Evolutionary conservation across 2,329 filamentous ascomycete genomes (phyloP), one percentile per base, ranked within the genome.

Genomic region (Fusarium veterinarium): DNA sequence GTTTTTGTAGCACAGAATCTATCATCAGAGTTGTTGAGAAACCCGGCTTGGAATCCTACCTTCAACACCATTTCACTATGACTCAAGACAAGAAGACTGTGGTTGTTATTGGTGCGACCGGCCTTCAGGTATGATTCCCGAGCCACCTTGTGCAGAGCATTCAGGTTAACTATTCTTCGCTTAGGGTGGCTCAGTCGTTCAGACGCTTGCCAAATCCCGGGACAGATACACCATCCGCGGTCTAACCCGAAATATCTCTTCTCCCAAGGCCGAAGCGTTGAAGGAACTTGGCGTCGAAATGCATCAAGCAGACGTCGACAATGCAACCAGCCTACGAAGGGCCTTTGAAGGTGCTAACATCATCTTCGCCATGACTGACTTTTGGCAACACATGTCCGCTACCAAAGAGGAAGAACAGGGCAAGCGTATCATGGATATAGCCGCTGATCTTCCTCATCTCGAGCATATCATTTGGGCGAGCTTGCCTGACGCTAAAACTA

Each of bases 311-410:
- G 48, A 65, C 2, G 10, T 64, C 0, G 62, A 64, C 5, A 30
- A 65, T 2, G 4, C 30, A 0, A 8, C 37, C 19, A 64, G 48
- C 16, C 41, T 65, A 0, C n/a, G 10, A 19, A 12, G 7, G 0
- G 60, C 48, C 2, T 64, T 64, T 6, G 20, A 23, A 0, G 62
- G 40, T n/a, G 60, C 60, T 0, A 16, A 65, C 2, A 6, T 28
- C 8, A 57, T 65, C 11, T 65, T 57, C 9, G 62, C 62, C 41
- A 65, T 65, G 62, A 64, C 60, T 1, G 62, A 65, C 5, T 65
- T 65, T 4, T 65, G 62, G 62, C 41, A 57, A 6, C 62, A 64
- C 17, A 64, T 64, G 60, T 57, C 60, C 6, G 62, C 23, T 20
- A 8, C 20, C 1, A 56, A 13, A 28, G 62, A 65, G 5, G 62